Evolutionary conservation across 495 filamentous ascomycete genomes (phyloP), one percentile per base, ranked within the genome.

Genomic region (Tuber brumale): DNA sequence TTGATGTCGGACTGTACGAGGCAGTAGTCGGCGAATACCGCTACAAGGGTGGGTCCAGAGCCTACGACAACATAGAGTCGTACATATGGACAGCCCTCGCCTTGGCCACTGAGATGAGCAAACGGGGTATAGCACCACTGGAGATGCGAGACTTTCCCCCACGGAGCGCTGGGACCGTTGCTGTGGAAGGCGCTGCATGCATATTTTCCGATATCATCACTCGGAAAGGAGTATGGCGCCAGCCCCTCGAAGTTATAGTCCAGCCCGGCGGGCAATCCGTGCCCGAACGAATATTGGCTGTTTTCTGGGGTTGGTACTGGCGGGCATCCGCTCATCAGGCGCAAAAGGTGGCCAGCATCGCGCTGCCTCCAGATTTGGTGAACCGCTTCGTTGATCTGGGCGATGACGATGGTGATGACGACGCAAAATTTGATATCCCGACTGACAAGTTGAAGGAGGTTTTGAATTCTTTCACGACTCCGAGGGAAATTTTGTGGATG

Each of bases 151-250:
- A 73, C n/a, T 74, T 57, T 9, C 27, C 39, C 3, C 72, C 46
- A 18, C 70, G 45, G n/a, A 41, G 41, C 1, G 43, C 39, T 37
- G 8, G 27, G 14, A 3, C 1, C 14, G 12, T 12, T 3, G 14
- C 14, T 35, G 27, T 3, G 14, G 27, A 51, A 6, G 23, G 14
- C n/a, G n/a, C 44, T 21, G 41, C 31, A 44, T 70, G 41, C 7
- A 70, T 76, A 8, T 76, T 73, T 21, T 76, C 75, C 21, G 75
- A 76, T 41, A 31, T 76, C 21, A 9, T 76, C 4, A 45, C 71
- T 0, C 57, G 41, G 19, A 31, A 44, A 19, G 75, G 75, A 0
- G 57, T 76, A 16, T 76, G 75, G 75, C 75, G 75, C 2, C 75
- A 76, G 23, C 75, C 75, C 0, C 41, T 76, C 3, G 75, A 76